Evolutionary conservation across 169 alveolate species (phyloP).

Genomic region (Eimeria necatrix): DNA sequence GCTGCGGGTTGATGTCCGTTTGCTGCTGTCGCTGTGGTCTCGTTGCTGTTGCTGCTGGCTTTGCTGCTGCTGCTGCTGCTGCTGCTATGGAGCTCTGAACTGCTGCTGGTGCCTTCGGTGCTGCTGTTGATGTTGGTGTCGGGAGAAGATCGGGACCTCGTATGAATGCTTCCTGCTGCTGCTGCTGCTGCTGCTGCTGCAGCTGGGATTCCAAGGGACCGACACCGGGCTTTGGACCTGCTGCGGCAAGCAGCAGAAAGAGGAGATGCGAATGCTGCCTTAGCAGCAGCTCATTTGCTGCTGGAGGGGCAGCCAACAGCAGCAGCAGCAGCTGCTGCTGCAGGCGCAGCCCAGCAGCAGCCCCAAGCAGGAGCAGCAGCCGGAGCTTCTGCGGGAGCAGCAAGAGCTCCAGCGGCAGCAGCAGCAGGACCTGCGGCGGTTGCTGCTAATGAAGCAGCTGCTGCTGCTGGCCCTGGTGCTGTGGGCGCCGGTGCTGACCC

Average conservation of each 20-base stretch:
- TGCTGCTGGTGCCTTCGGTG: not conserved
- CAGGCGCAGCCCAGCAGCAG: not conserved
- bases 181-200: conserved; percentile 3
- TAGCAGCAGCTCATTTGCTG: conserved; percentile 83
- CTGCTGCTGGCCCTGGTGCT: not conserved
- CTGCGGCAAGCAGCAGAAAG: conserved; percentile 83
- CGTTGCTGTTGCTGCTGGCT: not conserved
- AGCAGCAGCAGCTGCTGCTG: conserved; percentile 58
- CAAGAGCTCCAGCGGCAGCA: not conserved
- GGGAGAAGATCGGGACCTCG: not conserved
- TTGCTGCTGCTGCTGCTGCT: conserved; percentile 15
- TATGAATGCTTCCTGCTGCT: not conserved
- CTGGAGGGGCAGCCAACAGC: conserved; percentile 79
- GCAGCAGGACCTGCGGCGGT: not conserved
- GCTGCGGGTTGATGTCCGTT: not conserved
- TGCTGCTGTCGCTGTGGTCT: not conserved
- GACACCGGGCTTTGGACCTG: conserved; percentile 82
- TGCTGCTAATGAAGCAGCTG: not conserved
- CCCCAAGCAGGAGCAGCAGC: not conserved
- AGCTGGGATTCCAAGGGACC: conserved; percentile 85
- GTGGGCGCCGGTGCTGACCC: no score
- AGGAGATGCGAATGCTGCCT: conserved; percentile 85
- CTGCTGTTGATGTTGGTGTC: not conserved
- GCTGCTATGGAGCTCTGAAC: not conserved
- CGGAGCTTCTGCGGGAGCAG: not conserved